Evolutionary conservation across 1,284 basidiomycete species (phyloP).

Genomic region (Earliella scabrosa): DNA sequence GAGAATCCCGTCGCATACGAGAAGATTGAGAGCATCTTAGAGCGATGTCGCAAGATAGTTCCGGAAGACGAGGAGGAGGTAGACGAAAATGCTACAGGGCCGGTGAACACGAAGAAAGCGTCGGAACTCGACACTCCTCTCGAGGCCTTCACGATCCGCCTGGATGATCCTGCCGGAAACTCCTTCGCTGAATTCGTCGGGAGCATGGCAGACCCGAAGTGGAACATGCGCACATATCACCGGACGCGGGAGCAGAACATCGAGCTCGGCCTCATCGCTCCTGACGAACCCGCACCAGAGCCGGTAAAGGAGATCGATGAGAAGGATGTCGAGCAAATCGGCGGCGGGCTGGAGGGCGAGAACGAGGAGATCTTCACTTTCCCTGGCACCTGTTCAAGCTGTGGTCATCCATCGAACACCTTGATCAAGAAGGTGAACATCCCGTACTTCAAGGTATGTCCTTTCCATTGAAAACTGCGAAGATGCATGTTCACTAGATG

Average conservation of each 20-base stretch:
- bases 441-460: conserved; percentile 91
- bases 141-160: conserved; percentile 79
- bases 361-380: conserved; percentile 93
- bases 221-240: conserved; percentile 89
- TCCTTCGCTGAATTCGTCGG: conserved; percentile 90
- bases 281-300: conserved; percentile 45
- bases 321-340: conserved; percentile 37
- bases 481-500: too few species aligned
- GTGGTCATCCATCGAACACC: conserved; percentile 84
- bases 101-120: conserved; percentile 34
- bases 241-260: conserved; percentile 88
- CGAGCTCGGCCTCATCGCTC: conserved; percentile 70
- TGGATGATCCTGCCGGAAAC: conserved; percentile 96
- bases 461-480: neutral
- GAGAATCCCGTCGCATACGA: conserved; percentile 79
- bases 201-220: conserved; percentile 87
- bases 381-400: conserved; percentile 89
- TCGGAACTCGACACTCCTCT: conserved; percentile 59
- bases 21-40: conserved; percentile 82
- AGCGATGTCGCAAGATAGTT: conserved; percentile 71
- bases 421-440: conserved; percentile 97
- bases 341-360: conserved; percentile 37
- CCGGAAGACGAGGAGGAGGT: conserved; percentile 55
- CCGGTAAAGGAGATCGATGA: conserved; percentile 5
- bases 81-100: conserved; percentile 24